Percentiles rank a stretch among this genome's conserved stretches.
These are phyloP conservation scores for Schizophyllum commune DNA, from an alignment of 1,284 basidiomycete genomes.

Conservation along the genomic window DNA sequence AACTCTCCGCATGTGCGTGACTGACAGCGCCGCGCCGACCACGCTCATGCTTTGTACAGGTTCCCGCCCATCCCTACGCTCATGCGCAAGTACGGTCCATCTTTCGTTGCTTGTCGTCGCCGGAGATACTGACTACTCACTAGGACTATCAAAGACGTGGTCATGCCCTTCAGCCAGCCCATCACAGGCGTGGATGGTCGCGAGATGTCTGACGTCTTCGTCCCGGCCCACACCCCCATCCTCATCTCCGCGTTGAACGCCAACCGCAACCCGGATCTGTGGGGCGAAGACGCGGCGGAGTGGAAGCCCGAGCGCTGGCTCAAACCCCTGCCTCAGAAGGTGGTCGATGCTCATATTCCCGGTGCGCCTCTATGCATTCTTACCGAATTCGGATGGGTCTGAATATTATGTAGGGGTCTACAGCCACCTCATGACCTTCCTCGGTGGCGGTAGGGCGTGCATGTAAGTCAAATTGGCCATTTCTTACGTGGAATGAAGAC, in stretches of 20 bases:
- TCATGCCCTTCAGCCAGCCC: conserved; percentile 4
- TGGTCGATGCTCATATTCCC: conserved; percentile 10
- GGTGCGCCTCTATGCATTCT: conserved; percentile 3
- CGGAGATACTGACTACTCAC: no score
- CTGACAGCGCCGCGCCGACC: conserved; percentile 1
- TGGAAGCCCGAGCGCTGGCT: conserved; percentile 18
- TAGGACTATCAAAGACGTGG: conserved; percentile 4
- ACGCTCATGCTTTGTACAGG: background rate
- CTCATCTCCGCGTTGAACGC: conserved; percentile 8
- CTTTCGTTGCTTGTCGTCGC: no score
- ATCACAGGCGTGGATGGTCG: conserved; percentile 5
- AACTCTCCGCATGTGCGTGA: conserved; percentile 23
- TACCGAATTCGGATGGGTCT: no score
- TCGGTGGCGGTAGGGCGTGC: conserved; percentile 18
- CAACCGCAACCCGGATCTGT: conserved; percentile 12
- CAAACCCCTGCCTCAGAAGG: conserved; percentile 7
- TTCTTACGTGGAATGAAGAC: no score
- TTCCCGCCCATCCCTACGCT: conserved; percentile 7
- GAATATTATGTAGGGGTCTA: conserved; percentile 1
- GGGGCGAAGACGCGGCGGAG: conserved; percentile 13
- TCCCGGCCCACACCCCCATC: conserved; percentile 7
- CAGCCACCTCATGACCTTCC: conserved; percentile 23
- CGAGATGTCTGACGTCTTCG: conserved; percentile 2
- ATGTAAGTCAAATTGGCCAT: conserved; percentile 3
- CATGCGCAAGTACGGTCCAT: background rate